phyloP scores from a whole-genome alignment of 176 grass and related monocot genomes.

The Avena insularis region DNA sequence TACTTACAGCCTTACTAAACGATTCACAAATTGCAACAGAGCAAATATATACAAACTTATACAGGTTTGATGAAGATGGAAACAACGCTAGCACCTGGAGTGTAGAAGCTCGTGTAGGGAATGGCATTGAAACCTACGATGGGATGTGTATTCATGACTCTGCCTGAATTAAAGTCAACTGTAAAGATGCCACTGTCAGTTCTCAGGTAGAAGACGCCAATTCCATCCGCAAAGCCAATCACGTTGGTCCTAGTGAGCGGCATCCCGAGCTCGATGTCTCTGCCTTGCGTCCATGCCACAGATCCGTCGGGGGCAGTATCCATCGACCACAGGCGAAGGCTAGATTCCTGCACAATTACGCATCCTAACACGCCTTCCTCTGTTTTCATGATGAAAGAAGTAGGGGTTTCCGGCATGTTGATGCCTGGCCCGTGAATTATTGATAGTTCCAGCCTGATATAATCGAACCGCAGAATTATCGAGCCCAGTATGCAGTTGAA shows the following conservation, averaged over 20 bases:
- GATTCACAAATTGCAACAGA: background rate
- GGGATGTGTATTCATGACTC: background rate
- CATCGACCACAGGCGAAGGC: background rate
- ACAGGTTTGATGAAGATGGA: constrained; percentile 8
- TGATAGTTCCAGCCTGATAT: background rate
- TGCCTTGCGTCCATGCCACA: background rate
- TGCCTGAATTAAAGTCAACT: background rate
- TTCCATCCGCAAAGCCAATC: constrained; percentile 3
- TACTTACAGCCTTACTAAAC: constrained; percentile 3
- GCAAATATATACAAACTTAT: background rate
- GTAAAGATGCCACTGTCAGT: background rate
- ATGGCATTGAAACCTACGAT: background rate
- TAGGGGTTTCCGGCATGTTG: background rate
- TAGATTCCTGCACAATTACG: background rate
- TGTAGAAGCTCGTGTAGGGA: constrained; percentile 1
- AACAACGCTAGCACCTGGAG: constrained; percentile 17
- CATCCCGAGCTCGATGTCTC: background rate
- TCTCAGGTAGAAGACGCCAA: background rate
- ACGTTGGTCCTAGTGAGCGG: background rate
- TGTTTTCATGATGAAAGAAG: background rate
- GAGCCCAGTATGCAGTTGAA: background rate
- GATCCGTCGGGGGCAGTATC: background rate
- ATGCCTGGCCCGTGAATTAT: background rate
- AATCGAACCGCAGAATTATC: background rate
- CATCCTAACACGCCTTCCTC: background rate